These are phyloP conservation scores for Calonectria hongkongensis DNA, from an alignment of 2,329 filamentous ascomycete species.

Conservation along the genomic window DNA sequence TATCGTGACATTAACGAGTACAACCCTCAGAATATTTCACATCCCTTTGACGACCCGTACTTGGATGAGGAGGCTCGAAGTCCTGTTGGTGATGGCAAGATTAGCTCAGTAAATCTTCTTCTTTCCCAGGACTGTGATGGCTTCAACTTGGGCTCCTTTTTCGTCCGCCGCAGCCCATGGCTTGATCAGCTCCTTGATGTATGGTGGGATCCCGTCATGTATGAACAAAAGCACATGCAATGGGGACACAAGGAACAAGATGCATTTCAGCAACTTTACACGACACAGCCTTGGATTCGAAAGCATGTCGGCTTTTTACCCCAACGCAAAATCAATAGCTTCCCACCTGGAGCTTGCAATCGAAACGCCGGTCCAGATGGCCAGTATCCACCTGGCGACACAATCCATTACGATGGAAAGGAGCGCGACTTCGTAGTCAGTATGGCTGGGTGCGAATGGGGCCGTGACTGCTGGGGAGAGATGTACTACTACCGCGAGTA, in stretches of 20 bases:
- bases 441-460: slow-evolving; percentile 99
- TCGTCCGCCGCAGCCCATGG: slow-evolving; percentile 89
- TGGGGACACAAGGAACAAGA: slow-evolving; percentile 99
- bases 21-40: slow-evolving; percentile 95
- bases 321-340: slow-evolving; percentile 95
- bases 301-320: slow-evolving; percentile 91
- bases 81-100: slow-evolving; percentile 83
- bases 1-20: slow-evolving; percentile 98
- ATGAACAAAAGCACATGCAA: slow-evolving; percentile 98
- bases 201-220: slow-evolving; percentile 98
- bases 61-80: slow-evolving; percentile 86
- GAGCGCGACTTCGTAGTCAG: slow-evolving; percentile 97
- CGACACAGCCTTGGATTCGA: slow-evolving; percentile 93
- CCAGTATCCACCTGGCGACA: slow-evolving; percentile 74
- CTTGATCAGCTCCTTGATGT: slow-evolving; percentile 93
- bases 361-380: slow-evolving; percentile 72
- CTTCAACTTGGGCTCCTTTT: slow-evolving; percentile 98
- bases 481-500: slow-evolving; percentile 97
- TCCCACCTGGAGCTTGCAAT: slow-evolving; percentile 91
- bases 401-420: slow-evolving; percentile 88
- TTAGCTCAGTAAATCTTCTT: slow-evolving; percentile 89
- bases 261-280: slow-evolving; percentile 93
- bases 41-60: slow-evolving; percentile 84
- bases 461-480: slow-evolving; percentile 97
- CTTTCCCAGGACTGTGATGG: slow-evolving; percentile 95